These are phyloP conservation scores for Xylaria sp. DNA, from an alignment of 495 filamentous ascomycete genomes.

Conservation along the genomic window DNA sequence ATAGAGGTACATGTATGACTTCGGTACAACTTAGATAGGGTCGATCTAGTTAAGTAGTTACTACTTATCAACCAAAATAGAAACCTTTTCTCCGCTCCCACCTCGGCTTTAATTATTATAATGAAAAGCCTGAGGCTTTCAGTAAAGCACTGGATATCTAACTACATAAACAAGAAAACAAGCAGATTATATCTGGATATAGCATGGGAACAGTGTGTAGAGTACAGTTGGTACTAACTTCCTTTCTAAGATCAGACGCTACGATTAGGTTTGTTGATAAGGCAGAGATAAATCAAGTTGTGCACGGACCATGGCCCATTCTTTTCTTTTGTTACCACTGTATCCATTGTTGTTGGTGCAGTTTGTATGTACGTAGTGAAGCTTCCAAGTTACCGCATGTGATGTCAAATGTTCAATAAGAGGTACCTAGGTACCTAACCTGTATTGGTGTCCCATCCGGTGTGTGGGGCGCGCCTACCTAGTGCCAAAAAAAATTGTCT, in stretches of 20 bases:
- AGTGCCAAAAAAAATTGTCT: conserved; percentile 34
- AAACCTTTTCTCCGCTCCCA: neutral
- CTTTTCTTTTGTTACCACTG: neutral
- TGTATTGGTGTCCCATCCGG: neutral
- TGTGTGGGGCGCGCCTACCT: conserved; percentile 29
- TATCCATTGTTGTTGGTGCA: neutral
- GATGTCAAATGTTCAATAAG: too few relatives aligned
- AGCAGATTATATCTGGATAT: neutral
- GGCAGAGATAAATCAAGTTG: neutral
- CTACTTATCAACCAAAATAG: too few relatives aligned
- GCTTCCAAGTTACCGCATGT: too few relatives aligned
- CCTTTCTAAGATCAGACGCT: neutral
- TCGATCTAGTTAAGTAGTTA: neutral
- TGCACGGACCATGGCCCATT: neutral
- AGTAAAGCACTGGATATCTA: neutral
- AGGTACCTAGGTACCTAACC: neutral
- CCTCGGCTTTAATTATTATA: neutral
- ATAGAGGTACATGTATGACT: neutral
- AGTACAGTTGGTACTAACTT: too few relatives aligned
- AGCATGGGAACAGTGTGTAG: neutral
- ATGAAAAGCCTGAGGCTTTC: neutral
- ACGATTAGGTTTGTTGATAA: neutral
- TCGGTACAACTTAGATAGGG: too few relatives aligned
- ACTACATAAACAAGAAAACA: neutral
- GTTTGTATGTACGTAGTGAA: too few relatives aligned